A percentile compares a stretch with the other conserved stretches of the same genome.
Conservation (phyloP, 2,329 filamentous ascomycete genomes). For the Zymoseptoria crescenta region DNA sequence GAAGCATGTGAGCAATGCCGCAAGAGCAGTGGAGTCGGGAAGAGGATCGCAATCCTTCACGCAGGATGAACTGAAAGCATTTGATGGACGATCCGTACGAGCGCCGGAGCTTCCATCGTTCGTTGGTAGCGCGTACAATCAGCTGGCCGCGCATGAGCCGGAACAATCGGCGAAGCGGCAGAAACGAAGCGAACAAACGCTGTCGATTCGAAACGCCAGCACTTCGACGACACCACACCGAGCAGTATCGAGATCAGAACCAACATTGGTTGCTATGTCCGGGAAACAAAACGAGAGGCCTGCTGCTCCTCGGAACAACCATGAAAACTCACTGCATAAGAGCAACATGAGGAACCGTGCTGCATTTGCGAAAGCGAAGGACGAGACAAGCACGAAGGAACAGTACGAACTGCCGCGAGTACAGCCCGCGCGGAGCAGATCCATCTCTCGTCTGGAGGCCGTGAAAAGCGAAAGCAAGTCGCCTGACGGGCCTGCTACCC, state of each 20-base stretch:
- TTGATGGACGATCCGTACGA: not conserved
- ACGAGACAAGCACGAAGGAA: not conserved
- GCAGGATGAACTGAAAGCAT: not conserved
- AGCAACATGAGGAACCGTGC: not conserved
- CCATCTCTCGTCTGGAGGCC: not conserved
- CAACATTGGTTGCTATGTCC: not conserved
- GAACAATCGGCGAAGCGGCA: not conserved
- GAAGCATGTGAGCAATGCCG: constrained; percentile 20
- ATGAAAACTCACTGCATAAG: not conserved
- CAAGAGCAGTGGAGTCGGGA: constrained; percentile 6
- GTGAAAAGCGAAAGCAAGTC: not conserved
- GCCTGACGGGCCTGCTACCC: not conserved
- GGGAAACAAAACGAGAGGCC: not conserved
- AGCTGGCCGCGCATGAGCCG: not conserved
- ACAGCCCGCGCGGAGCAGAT: not conserved
- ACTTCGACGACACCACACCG: not conserved
- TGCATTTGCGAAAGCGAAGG: not conserved
- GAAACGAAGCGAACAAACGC: not conserved
- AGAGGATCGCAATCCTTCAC: not conserved
- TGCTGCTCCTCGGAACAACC: not conserved
- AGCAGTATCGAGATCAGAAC: not conserved
- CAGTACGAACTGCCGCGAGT: not conserved
- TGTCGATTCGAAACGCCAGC: not conserved
- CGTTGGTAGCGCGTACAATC: not conserved
- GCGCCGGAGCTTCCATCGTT: not conserved